These are phyloP conservation scores for Penicillium sp. DNA, from an alignment of 2,329 filamentous ascomycete species.

Conservation along the genomic window DNA sequence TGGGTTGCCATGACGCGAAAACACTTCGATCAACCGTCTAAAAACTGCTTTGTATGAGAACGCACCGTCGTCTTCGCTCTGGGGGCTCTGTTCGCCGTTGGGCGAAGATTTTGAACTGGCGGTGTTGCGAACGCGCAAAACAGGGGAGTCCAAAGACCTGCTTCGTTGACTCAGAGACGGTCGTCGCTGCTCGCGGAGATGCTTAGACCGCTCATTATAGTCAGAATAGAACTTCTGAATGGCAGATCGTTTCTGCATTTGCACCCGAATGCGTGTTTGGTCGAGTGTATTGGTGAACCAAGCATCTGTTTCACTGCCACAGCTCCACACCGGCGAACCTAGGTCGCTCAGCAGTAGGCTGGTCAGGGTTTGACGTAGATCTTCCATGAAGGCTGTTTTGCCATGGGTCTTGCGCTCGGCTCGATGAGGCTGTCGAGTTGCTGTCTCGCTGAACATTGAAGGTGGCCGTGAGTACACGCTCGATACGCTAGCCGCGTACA, in stretches of 20 bases:
- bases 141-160: conserved; percentile 31
- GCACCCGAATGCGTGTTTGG: conserved; percentile 43
- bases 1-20: conserved; percentile 84
- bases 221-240: conserved; percentile 39
- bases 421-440: conserved; percentile 30
- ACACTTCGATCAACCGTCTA: conserved; percentile 72
- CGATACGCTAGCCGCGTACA: conserved; percentile 60
- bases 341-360: conserved; percentile 85
- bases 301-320: conserved; percentile 84
- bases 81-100: conserved; percentile 22
- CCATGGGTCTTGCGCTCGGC: conserved; percentile 52
- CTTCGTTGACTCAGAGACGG: conserved; percentile 29
- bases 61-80: conserved; percentile 31
- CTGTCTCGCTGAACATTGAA: conserved; percentile 40
- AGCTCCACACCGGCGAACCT: conserved; percentile 77
- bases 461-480: conserved; percentile 50
- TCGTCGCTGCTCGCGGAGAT: conserved; percentile 23
- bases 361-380: conserved; percentile 72
- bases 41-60: conserved; percentile 83
- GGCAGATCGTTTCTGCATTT: conserved; percentile 39
- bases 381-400: conserved; percentile 71
- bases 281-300: conserved; percentile 64
- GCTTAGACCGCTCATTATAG: conserved; percentile 31
- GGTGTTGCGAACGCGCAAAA: conserved; percentile 6
- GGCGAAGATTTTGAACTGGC: neutral